Evolutionary conservation across 106 monocot genomes (phyloP).

Genomic region (Dioscorea zingiberensis): DNA sequence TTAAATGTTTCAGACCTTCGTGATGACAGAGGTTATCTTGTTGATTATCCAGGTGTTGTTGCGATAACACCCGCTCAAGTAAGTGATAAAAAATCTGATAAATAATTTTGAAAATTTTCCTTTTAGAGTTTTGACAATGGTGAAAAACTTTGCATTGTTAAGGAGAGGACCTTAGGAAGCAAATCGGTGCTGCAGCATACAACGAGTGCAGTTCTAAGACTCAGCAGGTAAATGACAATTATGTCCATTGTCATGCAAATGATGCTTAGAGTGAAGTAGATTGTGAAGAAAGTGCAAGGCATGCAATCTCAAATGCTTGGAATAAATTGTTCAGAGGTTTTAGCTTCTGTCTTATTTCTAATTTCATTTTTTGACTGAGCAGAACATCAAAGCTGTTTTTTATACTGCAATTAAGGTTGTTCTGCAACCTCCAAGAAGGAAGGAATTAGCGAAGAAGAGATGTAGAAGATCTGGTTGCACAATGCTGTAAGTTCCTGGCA

Average conservation of each 20-base stretch:
- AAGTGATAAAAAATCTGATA: neutral
- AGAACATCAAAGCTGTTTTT: constrained; percentile 93
- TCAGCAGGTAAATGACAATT: constrained; percentile 49
- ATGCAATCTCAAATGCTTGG: too few species aligned
- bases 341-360: too few species aligned
- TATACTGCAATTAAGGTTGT: constrained; percentile 89
- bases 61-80: constrained; percentile 67
- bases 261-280: too few species aligned
- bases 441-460: constrained; percentile 64
- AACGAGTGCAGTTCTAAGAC: constrained; percentile 95
- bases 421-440: constrained; percentile 81
- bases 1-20: constrained; percentile 62
- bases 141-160: constrained; percentile 9
- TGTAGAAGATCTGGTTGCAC: constrained; percentile 41
- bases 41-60: constrained; percentile 68
- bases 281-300: too few species aligned
- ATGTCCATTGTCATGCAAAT: too few species aligned
- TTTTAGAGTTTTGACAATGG: neutral
- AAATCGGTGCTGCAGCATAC: constrained; percentile 79
- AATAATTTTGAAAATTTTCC: neutral
- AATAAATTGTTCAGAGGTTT: too few species aligned
- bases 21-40: constrained; percentile 68
- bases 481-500: constrained; percentile 44
- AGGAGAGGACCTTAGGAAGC: constrained; percentile 92
- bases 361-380: constrained; percentile 1